These are phyloP conservation scores for Phytophthora melonis DNA, from an alignment of 352 stramenopile species.

Conservation along the genomic window DNA sequence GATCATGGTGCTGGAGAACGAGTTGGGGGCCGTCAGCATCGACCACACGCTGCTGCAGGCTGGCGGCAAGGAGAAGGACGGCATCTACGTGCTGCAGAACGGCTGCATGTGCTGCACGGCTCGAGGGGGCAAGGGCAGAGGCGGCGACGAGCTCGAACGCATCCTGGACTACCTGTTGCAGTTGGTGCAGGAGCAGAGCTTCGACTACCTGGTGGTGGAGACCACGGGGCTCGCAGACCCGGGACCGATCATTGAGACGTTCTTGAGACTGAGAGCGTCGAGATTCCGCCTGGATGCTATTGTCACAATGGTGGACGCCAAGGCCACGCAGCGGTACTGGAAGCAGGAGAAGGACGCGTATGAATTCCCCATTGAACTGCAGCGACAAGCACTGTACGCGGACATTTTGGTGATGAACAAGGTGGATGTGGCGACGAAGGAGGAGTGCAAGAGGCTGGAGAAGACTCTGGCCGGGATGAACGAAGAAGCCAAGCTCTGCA, in stretches of 20 bases:
- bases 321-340: constrained; percentile 63
- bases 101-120: constrained; percentile 98
- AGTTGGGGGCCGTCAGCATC: constrained; percentile 74
- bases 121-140: constrained; percentile 81
- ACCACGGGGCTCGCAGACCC: constrained; percentile 97
- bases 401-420: constrained; percentile 84
- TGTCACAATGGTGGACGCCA: constrained; percentile 96
- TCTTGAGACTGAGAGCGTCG: constrained; percentile 92
- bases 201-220: constrained; percentile 98
- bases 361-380: constrained; percentile 65
- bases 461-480: constrained; percentile 52
- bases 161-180: constrained; percentile 91
- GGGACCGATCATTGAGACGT: constrained; percentile 97
- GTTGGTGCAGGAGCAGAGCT: constrained; percentile 79
- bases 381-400: constrained; percentile 73
- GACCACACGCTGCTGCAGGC: constrained; percentile 66
- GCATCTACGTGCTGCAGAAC: constrained; percentile 98
- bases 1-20: constrained; percentile 96
- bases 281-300: constrained; percentile 96
- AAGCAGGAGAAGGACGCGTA: constrained; percentile 29
- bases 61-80: constrained; percentile 56
- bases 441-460: constrained; percentile 46
- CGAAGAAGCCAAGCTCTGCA: constrained; percentile 52
- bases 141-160: constrained; percentile 90
- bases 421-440: constrained; percentile 57